These are phyloP conservation scores for Aspergillus sparsus DNA, from an alignment of 495 filamentous ascomycete genomes.

Conservation along the genomic window DNA sequence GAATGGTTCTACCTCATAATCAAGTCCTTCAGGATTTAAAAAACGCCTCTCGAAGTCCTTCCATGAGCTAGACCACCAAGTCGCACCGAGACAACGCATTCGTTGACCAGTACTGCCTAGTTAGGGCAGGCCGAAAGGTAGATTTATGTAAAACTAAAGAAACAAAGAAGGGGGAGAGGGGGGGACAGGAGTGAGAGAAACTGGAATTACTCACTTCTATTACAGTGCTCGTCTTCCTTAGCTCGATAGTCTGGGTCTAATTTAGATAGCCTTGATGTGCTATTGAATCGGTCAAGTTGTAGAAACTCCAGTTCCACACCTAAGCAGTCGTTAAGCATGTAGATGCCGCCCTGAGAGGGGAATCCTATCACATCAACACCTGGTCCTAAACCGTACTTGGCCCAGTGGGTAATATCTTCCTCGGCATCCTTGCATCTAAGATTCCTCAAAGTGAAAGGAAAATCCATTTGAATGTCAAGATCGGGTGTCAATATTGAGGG, in stretches of 20 bases:
- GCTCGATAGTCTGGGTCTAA: background rate
- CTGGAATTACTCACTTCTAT: background rate
- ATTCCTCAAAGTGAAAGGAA: too few relatives aligned
- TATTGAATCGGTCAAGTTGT: background rate
- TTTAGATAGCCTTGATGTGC: background rate
- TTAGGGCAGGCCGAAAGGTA: background rate
- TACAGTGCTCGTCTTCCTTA: constrained; percentile 1
- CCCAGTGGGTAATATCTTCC: too few relatives aligned
- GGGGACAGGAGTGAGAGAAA: too few relatives aligned
- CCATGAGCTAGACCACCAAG: background rate
- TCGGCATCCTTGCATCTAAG: too few relatives aligned
- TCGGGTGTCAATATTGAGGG: too few relatives aligned
- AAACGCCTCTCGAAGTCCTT: background rate
- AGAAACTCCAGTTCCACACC: constrained; percentile 6
- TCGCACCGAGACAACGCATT: constrained; percentile 8
- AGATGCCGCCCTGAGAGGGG: background rate
- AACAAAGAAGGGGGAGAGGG: background rate
- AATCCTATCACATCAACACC: background rate
- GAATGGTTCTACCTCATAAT: background rate
- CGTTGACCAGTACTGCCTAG: background rate
- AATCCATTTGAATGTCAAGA: too few relatives aligned
- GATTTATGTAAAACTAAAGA: background rate
- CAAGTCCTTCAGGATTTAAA: background rate
- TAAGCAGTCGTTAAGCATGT: background rate
- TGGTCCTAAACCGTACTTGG: too few relatives aligned